phyloP scores from a whole-genome alignment of 805 yeast genomes.

The Candida montana region DNA sequence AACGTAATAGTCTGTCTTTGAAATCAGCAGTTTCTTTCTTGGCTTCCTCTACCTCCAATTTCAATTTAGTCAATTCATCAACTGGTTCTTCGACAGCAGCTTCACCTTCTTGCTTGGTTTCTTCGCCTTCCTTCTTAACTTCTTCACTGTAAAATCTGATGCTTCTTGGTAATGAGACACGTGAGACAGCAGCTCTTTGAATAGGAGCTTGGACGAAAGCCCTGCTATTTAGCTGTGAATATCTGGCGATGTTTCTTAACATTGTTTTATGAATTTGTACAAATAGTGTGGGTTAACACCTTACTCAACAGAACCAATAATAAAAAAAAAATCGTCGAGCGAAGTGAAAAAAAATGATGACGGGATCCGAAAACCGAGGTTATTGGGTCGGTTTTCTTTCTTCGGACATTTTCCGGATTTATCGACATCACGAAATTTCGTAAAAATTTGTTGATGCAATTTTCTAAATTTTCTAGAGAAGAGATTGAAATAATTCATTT shows the following conservation, averaged over 20 bases:
- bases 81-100: constrained; percentile 15
- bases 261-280: constrained; percentile 9
- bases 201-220: not conserved
- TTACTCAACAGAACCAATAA: not conserved
- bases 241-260: constrained; percentile 19
- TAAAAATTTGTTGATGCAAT: too few relatives aligned
- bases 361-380: not conserved
- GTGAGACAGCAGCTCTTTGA: not conserved
- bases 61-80: constrained; percentile 19
- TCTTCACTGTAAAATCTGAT: constrained; percentile 25
- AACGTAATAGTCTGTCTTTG: constrained; percentile 23
- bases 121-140: constrained; percentile 19
- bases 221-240: constrained; percentile 4
- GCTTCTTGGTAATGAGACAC: not conserved
- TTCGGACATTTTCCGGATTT: too few relatives aligned
- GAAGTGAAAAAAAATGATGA: not conserved
- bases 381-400: too few relatives aligned
- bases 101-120: constrained; percentile 5
- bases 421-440: too few relatives aligned
- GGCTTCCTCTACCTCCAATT: constrained; percentile 18
- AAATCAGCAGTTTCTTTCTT: constrained; percentile 24
- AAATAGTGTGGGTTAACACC: not conserved
- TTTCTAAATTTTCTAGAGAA: too few relatives aligned
- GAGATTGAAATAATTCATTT: too few relatives aligned
- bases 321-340: not conserved